Conservation (phyloP, 495 filamentous ascomycete species). For the Lasiosphaeriaceae sp. region DNA sequence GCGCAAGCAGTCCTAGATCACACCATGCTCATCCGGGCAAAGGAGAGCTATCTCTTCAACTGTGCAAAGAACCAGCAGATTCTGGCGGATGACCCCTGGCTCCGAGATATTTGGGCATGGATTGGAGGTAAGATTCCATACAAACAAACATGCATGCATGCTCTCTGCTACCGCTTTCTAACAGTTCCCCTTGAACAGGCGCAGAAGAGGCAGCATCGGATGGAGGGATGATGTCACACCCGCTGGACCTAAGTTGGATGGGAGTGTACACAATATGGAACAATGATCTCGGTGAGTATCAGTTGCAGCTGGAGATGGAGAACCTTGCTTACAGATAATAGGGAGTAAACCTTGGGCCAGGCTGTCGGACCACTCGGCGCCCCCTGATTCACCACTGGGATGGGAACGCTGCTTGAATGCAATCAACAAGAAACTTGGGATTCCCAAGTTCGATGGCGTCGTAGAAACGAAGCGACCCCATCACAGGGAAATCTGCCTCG, state of each 20-base stretch:
- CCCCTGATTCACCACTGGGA: constrained; percentile 37
- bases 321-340: constrained; percentile 6
- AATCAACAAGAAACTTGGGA: constrained; percentile 40
- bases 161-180: background rate
- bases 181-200: constrained; percentile 38
- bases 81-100: constrained; percentile 65
- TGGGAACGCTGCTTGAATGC: constrained; percentile 49
- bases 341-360: constrained; percentile 37
- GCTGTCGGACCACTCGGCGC: constrained; percentile 34
- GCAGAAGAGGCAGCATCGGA: constrained; percentile 61
- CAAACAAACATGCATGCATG: background rate
- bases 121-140: constrained; percentile 59
- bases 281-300: constrained; percentile 59
- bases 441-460: constrained; percentile 40
- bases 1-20: constrained; percentile 41
- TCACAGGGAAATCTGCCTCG: constrained; percentile 74
- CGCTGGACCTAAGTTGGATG: constrained; percentile 78
- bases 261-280: constrained; percentile 80
- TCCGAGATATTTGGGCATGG: constrained; percentile 77
- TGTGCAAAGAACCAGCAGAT: constrained; percentile 63
- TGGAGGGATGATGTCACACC: constrained; percentile 68
- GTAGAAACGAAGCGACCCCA: constrained; percentile 60
- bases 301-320: constrained; percentile 6
- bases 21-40: constrained; percentile 47
- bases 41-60: constrained; percentile 78